These are phyloP conservation scores for Diversispora eburnea DNA, from an alignment of 192 early-diverging fungal genomes.

Conservation along the genomic window DNA sequence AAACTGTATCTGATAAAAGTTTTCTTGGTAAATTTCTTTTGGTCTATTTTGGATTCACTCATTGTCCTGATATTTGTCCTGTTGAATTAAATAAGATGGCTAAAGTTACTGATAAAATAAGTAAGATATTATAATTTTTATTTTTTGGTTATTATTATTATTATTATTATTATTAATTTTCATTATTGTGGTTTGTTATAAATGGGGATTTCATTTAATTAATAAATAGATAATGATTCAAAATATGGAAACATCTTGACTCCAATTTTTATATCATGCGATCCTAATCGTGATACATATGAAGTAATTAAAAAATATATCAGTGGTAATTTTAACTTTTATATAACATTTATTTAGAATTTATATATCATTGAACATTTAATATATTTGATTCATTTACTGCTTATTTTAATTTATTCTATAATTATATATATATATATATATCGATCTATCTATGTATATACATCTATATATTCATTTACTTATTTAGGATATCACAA, in stretches of 20 bases:
- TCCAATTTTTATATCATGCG: conserved; percentile 95
- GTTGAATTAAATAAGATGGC: conserved; percentile 99
- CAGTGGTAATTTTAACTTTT: conserved; percentile 32
- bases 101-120: conserved; percentile 71
- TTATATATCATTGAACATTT: neutral
- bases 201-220: neutral
- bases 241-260: conserved; percentile 56
- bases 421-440: too few species aligned
- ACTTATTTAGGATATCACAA: conserved; percentile 80
- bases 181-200: neutral
- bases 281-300: conserved; percentile 90
- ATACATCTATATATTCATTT: neutral
- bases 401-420: too few species aligned
- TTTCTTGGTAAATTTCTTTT: conserved; percentile 83
- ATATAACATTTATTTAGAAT: neutral
- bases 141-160: neutral
- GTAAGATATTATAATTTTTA: conserved; percentile 43
- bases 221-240: conserved; percentile 43
- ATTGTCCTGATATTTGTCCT: conserved; percentile 99
- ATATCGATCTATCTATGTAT: neutral
- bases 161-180: neutral
- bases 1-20: conserved; percentile 66
- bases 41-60: conserved; percentile 99
- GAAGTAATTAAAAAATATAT: conserved; percentile 74
- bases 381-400: too few species aligned